A percentile compares a stretch with the other conserved stretches of the same genome.
phyloP scores from a whole-genome alignment of 306 rosid species.

The Citrullus amarus region DNA sequence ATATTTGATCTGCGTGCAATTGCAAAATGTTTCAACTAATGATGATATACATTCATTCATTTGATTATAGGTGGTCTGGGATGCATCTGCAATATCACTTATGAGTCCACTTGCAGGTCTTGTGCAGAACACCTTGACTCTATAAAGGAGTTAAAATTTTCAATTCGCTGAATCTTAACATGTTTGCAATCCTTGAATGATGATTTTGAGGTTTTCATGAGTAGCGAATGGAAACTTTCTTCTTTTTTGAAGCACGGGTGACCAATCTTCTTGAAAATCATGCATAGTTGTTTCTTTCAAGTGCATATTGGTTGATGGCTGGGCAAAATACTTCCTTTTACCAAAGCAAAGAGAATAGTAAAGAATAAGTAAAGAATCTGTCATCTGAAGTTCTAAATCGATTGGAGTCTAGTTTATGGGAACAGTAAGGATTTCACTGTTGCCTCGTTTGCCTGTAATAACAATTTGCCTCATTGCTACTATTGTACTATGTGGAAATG shows the following conservation, averaged over 20 bases:
- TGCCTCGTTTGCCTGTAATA: neutral
- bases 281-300: neutral
- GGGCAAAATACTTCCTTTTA: neutral
- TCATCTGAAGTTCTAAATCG: neutral
- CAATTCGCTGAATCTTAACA: neutral
- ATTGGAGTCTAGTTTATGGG: neutral
- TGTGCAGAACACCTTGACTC: conserved; percentile 12
- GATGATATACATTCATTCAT: neutral
- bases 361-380: neutral
- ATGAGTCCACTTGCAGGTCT: conserved; percentile 79
- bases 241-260: neutral
- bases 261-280: neutral
- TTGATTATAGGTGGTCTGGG: conserved; percentile 58
- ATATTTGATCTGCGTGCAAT: neutral
- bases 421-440: neutral
- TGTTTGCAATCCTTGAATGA: neutral
- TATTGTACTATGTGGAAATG: neutral
- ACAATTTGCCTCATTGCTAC: neutral
- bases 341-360: neutral
- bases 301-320: neutral
- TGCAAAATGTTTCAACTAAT: conserved; percentile 1
- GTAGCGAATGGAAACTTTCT: neutral
- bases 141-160: neutral
- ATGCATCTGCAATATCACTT: conserved; percentile 71
- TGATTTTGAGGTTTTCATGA: neutral